Evolutionary conservation across 1,139 yeast genomes (phyloP), one percentile per base, ranked within the genome.

Genomic region (Blastobotrys capitulatus): DNA sequence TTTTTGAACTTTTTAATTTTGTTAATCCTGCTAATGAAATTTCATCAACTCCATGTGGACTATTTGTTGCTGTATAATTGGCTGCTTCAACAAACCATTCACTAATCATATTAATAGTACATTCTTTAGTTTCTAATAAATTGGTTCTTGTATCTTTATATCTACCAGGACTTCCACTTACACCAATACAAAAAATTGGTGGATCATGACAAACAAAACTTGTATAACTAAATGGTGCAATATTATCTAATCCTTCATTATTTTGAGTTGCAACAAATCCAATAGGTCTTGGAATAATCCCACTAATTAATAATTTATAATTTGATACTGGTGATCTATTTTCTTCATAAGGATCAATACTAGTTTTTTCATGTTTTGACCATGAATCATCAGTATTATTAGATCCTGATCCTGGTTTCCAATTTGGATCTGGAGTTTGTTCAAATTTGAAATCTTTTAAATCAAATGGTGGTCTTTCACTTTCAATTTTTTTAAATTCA

Each of bases 21-120:
- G 84, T 79, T 51, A 81, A 66, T 0, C 86, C 86, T 13, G 76
- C 59, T 40, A 79, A 63, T 50, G 73, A 67, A 80, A 82, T 80
- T 60, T 81, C 86, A 54, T 76, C 77, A 15, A 75, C 70, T 1
- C 67, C 77, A 0, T 60, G 46, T 1, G 85, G 85, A 2, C 80
- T 73, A 54, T 73, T 65, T 25, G 69, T 69, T 16, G 76, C 66
- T n/a, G 78, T 64, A 54, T 63, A 74, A 59, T 81, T 79, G 13
- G 84, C 83, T 16, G 85, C 85, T 50, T 81, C 86, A 27, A 76
- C 66, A 58, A 79, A 78, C 83, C 83, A 80, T 62, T 81, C 86
- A 43, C 80, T 73, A 36, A 81, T 73, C 48, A 81, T 73, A 60
- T 76, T 80, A 57, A 81, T 73, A n/a, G 83, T 78, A 48, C 75